Evolutionary conservation across 1,284 basidiomycete species (phyloP), one percentile per base, ranked within the genome.

Genomic region (Cystobasidium slooffiae): DNA sequence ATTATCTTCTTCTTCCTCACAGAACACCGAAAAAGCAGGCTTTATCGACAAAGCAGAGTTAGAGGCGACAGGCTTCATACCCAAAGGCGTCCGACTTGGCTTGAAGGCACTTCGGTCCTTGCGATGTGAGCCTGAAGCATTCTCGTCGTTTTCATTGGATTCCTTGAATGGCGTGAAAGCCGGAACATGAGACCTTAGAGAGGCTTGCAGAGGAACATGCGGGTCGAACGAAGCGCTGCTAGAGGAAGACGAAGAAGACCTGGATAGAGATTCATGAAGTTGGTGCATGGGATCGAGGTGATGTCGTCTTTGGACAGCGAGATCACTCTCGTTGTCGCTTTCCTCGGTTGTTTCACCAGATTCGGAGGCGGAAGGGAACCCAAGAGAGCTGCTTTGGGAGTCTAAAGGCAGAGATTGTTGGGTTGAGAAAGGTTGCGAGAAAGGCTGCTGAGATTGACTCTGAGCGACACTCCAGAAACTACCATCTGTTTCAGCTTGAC

Each of bases 11-110:
- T 78, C 44, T 18, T 63, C 80, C 51, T 81, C 81, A 9, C 72
- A 73, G 66, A 82, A 81, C 8, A 83, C 76, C 5, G 78, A 80
- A 55, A 83, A 82, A 4, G 79, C 76, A 6, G 77, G 75, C 12
- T 82, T 78, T 44, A 20, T 31, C 8, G 47, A 62, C n/a, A 63
- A 16, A 16, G 56, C 37, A 39, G 68, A 9, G 10, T 18, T 46
- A 12, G 44, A 39, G 12, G 63, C 58, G n/a, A 51, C 16, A 3
- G 64, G 5, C 56, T 78, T 78, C n/a, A 65, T 66, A 0, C 77
- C 78, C 1, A 78, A 39, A 3, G 78, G 78, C 6, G 77, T 74
- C 6, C 78, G 68, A 1, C 65, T 59, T 0, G 75, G 43, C 61
- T 75, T 75, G 66, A 75, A 72, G n/a, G 72, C 31, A 37, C 61